These are phyloP conservation scores for Gossypium schwendimanii DNA, from an alignment of 441 rosid genomes.

Conservation along the genomic window DNA sequence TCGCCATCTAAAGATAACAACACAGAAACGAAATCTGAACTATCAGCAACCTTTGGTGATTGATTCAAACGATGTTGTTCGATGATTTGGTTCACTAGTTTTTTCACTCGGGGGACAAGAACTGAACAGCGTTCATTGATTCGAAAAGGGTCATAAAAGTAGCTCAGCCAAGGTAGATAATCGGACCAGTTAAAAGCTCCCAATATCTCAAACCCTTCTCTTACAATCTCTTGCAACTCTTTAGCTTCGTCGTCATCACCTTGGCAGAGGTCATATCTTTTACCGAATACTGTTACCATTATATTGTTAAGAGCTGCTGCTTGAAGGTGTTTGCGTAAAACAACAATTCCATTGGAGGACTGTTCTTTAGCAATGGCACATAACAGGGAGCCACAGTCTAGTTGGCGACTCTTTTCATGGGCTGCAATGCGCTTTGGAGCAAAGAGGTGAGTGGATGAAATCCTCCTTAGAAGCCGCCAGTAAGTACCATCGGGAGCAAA, in stretches of 20 bases:
- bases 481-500: slow-evolving; percentile 46
- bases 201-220: slow-evolving; percentile 39
- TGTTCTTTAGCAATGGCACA: slow-evolving; percentile 22
- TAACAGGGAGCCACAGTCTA: slow-evolving; percentile 26
- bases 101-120: slow-evolving; percentile 35
- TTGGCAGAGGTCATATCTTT: slow-evolving; percentile 16
- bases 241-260: slow-evolving; percentile 5
- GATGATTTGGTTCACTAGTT: slow-evolving; percentile 26
- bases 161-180: slow-evolving; percentile 33
- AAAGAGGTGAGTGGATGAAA: slow-evolving; percentile 46
- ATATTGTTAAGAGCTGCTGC: slow-evolving; percentile 36
- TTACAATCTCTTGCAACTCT: slow-evolving; percentile 27
- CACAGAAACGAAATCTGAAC: slow-evolving; percentile 33
- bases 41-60: slow-evolving; percentile 11
- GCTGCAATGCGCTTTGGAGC: slow-evolving; percentile 36
- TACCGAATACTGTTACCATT: slow-evolving; percentile 41
- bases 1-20: slow-evolving; percentile 34
- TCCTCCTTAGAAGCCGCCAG: slow-evolving; percentile 41
- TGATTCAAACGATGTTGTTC: slow-evolving; percentile 22
- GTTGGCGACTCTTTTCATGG: slow-evolving; percentile 32
- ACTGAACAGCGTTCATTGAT: slow-evolving; percentile 26
- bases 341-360: slow-evolving; percentile 15
- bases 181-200: slow-evolving; percentile 51
- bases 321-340: slow-evolving; percentile 31
- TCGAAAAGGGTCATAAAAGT: slow-evolving; percentile 29